Base-by-base conservation (phyloP, 495 filamentous ascomycete species). In the Clohesyomyces aquaticus region DNA sequence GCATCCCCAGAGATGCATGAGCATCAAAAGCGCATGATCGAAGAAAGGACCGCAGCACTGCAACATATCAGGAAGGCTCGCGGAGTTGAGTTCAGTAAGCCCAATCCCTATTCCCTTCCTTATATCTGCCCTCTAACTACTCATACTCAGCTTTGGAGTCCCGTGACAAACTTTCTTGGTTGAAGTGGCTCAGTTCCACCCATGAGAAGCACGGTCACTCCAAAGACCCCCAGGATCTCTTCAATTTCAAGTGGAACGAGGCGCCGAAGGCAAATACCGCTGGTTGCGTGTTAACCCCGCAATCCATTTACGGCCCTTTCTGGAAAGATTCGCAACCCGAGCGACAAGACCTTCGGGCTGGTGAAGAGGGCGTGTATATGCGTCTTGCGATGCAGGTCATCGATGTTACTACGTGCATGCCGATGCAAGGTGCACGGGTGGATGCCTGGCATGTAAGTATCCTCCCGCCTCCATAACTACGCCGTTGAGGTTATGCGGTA, bases 371-470 rank as follows among this genome's bases (percentile, higher is more conserved):
- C 11, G 25, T 62, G 1, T 18, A 29, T 16, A 26, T 62, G 19
- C 59, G 59, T 9, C 59, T 62, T 9, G 48, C 48, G 16, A 1
- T 62, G 21, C 59, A 62, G 26, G 29, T 54, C 11, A 62, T 62
- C 19, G 59, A 62, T 26, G 8, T 62, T 1, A 11, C 16, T n/a
- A 62, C 49, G 1, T 62, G 59, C 22, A 46, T 19, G 18, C 59
- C 49, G n/a, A 19, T 62, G 29, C 12, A 23, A 14, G 26, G 32
- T 18, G 49, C 59, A 11, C 27, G 49, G 3, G 59, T 62, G 14
- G 59, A 62, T 32, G 27, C 54, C 3, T 62, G 59, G 59, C 49
- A 62, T 18, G 29, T 53, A 53, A 38, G 32, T 14, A 38, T 9
- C 11, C 11, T 10, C 42, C n/a, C n/a, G n/a, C n/a, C n/a, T n/a